Percentiles rank a stretch among this genome's conserved stretches.
Conservation (phyloP, 1,284 basidiomycete genomes). For the Microbotryomycetes sp. region DNA sequence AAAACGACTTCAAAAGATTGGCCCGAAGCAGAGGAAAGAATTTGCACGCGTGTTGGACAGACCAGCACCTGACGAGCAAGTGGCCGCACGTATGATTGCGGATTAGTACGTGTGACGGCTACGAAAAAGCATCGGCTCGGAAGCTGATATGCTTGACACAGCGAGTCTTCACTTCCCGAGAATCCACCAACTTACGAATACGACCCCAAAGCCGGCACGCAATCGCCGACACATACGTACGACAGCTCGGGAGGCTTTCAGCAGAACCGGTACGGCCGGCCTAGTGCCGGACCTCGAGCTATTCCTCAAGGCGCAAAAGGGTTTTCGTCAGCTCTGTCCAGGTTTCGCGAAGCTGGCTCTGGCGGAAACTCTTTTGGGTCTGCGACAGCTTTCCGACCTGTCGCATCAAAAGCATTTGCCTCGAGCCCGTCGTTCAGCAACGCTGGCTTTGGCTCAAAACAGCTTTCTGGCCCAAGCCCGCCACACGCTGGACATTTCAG, state of each 20-base stretch:
- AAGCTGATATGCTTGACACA: background rate
- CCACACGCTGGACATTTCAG: background rate
- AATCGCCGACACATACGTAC: background rate
- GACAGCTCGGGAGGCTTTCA: background rate
- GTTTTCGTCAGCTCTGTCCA: background rate
- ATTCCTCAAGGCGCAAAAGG: background rate
- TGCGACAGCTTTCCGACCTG: background rate
- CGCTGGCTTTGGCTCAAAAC: too few species aligned
- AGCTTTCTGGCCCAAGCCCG: too few species aligned
- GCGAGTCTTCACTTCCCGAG: constrained; percentile 6
- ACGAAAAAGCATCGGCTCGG: too few species aligned
- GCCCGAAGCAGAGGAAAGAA: constrained; percentile 12
- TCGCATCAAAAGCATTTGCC: background rate
- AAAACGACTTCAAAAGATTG: constrained; percentile 20
- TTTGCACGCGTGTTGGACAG: constrained; percentile 15
- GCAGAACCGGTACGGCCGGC: background rate
- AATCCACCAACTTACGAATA: constrained; percentile 12
- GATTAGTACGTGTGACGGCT: constrained; percentile 10
- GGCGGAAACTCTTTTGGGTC: background rate
- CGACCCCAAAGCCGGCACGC: background rate
- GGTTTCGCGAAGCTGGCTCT: too few species aligned
- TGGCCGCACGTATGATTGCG: background rate
- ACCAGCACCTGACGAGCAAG: constrained; percentile 8
- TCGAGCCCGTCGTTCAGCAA: background rate
- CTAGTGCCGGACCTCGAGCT: background rate